Evolutionary conservation across 169 alveolate genomes (phyloP).

Genomic region (Babesia sp.): DNA sequence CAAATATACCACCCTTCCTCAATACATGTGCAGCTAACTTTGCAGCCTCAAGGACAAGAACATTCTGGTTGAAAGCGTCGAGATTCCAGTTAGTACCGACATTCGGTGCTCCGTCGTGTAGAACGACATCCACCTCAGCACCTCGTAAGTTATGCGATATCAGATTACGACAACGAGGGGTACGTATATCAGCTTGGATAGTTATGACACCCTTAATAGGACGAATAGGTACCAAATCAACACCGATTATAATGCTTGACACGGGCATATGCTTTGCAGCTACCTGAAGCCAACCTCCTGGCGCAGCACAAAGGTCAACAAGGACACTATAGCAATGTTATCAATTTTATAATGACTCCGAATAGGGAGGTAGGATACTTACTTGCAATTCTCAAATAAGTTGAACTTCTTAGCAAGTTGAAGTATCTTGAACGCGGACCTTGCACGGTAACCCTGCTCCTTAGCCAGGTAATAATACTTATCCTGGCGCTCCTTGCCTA

Average conservation of each 20-base stretch:
- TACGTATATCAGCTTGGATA: conserved; percentile 91
- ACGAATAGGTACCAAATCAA: conserved; percentile 96
- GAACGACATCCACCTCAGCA: conserved; percentile 94
- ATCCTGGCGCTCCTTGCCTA: conserved; percentile 91
- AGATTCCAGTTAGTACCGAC: conserved; percentile 97
- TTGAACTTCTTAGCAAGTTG: conserved; percentile 94
- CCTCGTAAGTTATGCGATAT: conserved; percentile 70
- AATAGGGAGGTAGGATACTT: not conserved
- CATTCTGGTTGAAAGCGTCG: conserved; percentile 97
- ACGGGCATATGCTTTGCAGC: conserved; percentile 92
- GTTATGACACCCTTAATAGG: conserved; percentile 95
- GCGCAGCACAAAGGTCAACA: conserved; percentile 99
- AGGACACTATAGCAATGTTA: conserved; percentile 71
- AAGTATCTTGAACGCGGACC: conserved; percentile 98
- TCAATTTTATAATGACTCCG: not conserved
- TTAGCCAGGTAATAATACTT: conserved; percentile 96
- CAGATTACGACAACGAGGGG: conserved; percentile 59
- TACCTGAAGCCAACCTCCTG: conserved; percentile 99
- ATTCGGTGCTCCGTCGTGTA: conserved; percentile 99
- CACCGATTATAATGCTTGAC: conserved; percentile 92
- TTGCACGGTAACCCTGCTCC: conserved; percentile 97
- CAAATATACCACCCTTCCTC: conserved; percentile 73
- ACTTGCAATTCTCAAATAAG: conserved; percentile 81
- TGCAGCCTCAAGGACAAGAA: conserved; percentile 90
- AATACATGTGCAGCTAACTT: conserved; percentile 88